Evolutionary conservation across 495 filamentous ascomycete species (phyloP).

Genomic region (Xylaria nigripes): DNA sequence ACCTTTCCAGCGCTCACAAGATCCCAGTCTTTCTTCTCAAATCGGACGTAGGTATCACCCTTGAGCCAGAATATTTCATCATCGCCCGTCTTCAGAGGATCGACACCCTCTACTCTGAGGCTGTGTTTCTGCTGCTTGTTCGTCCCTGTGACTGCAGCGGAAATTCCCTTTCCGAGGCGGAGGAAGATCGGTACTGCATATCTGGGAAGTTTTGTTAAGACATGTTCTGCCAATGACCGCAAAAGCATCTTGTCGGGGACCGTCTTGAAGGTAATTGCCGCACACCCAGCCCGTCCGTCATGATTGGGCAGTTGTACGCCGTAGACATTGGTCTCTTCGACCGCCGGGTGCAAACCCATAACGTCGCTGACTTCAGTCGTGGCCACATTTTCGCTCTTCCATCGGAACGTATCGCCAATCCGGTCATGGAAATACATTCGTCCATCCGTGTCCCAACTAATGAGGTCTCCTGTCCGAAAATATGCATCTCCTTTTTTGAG

Average conservation of each 20-base stretch:
- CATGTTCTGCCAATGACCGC: slow-evolving; percentile 52
- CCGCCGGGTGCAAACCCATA: slow-evolving; percentile 55
- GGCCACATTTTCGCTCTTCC: slow-evolving; percentile 91
- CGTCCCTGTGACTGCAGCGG: slow-evolving; percentile 65
- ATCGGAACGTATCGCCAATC: slow-evolving; percentile 89
- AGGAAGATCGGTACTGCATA: slow-evolving; percentile 78
- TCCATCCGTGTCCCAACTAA: slow-evolving; percentile 63
- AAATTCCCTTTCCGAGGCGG: slow-evolving; percentile 45
- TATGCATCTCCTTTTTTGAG: slow-evolving; percentile 74
- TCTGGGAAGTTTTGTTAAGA: slow-evolving; percentile 49
- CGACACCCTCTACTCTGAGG: slow-evolving; percentile 64
- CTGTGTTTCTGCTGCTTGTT: slow-evolving; percentile 79
- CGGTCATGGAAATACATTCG: slow-evolving; percentile 81
- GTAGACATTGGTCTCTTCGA: slow-evolving; percentile 82
- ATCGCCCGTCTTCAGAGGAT: slow-evolving; percentile 47
- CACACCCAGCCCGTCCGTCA: slow-evolving; percentile 83
- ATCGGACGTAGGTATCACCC: slow-evolving; percentile 57
- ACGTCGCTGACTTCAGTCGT: slow-evolving; percentile 76
- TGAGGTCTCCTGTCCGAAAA: slow-evolving; percentile 79
- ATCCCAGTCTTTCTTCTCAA: slow-evolving; percentile 59
- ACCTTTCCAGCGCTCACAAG: slow-evolving; percentile 57
- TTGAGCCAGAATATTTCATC: slow-evolving; percentile 64
- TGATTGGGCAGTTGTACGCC: slow-evolving; percentile 75
- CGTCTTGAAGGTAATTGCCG: slow-evolving; percentile 52
- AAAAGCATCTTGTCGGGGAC: slow-evolving; percentile 40